phyloP scores from a whole-genome alignment of 2,329 filamentous ascomycete genomes.

The Pseudodiploospora longispora region DNA sequence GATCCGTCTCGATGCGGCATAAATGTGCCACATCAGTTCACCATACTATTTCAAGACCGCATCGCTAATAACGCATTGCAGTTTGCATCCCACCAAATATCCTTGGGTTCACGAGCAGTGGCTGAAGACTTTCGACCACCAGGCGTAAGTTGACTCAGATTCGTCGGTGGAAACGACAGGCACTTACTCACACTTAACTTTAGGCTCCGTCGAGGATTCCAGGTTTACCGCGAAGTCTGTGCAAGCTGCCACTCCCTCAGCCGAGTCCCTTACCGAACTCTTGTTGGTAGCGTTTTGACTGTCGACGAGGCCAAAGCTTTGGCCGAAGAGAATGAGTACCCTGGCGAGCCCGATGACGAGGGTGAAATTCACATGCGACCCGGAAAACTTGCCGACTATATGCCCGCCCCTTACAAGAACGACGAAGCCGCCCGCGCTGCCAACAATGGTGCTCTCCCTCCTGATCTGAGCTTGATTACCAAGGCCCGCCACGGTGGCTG shows the following conservation, averaged over 20 bases:
- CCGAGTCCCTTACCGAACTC: constrained; percentile 85
- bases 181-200: background rate
- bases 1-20: constrained; percentile 23
- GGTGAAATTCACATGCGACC: constrained; percentile 97
- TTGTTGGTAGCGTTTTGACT: constrained; percentile 88
- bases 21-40: constrained; percentile 17
- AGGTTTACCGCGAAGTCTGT: constrained; percentile 98
- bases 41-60: constrained; percentile 7
- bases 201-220: constrained; percentile 96
- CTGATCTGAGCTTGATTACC: constrained; percentile 94
- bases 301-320: constrained; percentile 96
- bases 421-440: constrained; percentile 95
- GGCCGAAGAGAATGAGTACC: constrained; percentile 98
- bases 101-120: constrained; percentile 93
- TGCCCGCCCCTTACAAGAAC: constrained; percentile 94
- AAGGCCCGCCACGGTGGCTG: constrained; percentile 97
- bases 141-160: constrained; percentile 60
- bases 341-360: constrained; percentile 94
- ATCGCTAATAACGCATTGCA: constrained; percentile 34
- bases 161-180: background rate
- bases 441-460: constrained; percentile 96
- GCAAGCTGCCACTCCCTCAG: constrained; percentile 93
- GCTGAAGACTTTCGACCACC: constrained; percentile 94
- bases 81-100: constrained; percentile 85
- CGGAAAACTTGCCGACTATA: constrained; percentile 97